Evolutionary conservation across 208 protist genomes (phyloP).

Genomic region (Borovskyia barvae): DNA sequence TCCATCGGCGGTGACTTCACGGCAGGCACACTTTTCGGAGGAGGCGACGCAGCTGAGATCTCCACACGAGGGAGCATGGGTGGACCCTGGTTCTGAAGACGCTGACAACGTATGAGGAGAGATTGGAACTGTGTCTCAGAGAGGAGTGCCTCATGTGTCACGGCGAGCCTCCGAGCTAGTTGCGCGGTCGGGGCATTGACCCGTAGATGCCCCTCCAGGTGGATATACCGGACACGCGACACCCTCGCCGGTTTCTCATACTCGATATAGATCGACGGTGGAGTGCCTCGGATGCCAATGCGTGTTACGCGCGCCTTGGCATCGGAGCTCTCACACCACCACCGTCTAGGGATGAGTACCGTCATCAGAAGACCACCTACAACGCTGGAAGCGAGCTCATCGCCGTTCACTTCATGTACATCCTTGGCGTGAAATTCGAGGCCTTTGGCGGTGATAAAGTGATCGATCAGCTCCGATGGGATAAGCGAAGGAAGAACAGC

Average conservation of each 20-base stretch:
- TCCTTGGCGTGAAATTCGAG: slow-evolving; percentile 18
- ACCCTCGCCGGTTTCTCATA: slow-evolving; percentile 33
- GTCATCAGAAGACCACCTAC: slow-evolving; percentile 47
- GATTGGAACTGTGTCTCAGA: slow-evolving; percentile 56
- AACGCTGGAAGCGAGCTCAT: slow-evolving; percentile 46
- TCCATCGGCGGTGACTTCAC: not conserved
- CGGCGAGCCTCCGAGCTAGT: slow-evolving; percentile 51
- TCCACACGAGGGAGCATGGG: too few relatives aligned
- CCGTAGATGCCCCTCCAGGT: slow-evolving; percentile 28
- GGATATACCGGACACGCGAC: slow-evolving; percentile 34
- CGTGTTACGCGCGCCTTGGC: slow-evolving; percentile 9
- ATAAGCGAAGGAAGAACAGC: slow-evolving; percentile 66
- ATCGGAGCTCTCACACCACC: slow-evolving; percentile 38
- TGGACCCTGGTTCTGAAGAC: slow-evolving; percentile 22
- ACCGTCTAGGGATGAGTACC: slow-evolving; percentile 44
- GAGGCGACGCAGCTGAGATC: not conserved
- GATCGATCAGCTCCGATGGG: slow-evolving; percentile 21
- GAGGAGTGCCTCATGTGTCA: slow-evolving; percentile 59
- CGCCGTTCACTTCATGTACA: slow-evolving; percentile 26
- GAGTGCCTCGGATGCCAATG: slow-evolving; percentile 40
- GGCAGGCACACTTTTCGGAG: not conserved
- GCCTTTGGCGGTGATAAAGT: slow-evolving; percentile 33
- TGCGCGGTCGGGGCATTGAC: slow-evolving; percentile 33
- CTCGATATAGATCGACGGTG: slow-evolving; percentile 54
- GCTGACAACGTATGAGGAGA: slow-evolving; percentile 64